These are phyloP conservation scores for Dichomitus squalens DNA, from an alignment of 1,284 basidiomycete genomes.

Conservation along the genomic window DNA sequence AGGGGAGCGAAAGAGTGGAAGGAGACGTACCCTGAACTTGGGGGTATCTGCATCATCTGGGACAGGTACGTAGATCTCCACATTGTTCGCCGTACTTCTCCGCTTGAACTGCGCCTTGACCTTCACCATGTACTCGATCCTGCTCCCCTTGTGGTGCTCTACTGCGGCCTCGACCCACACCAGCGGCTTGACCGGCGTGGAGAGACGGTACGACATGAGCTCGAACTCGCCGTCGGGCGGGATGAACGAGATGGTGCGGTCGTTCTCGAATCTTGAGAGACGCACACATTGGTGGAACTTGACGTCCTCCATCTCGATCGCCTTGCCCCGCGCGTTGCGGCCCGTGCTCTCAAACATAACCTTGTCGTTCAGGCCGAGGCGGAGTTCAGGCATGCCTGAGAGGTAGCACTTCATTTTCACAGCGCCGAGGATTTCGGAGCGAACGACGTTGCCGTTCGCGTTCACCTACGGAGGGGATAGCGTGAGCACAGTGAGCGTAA, in stretches of 20 bases:
- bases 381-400: slow-evolving; percentile 97
- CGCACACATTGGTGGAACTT: slow-evolving; percentile 99
- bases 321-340: slow-evolving; percentile 92
- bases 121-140: slow-evolving; percentile 99
- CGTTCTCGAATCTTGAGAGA: slow-evolving; percentile 98
- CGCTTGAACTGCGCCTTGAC: slow-evolving; percentile 98
- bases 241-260: slow-evolving; percentile 98
- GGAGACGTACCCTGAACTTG: slow-evolving; percentile 82
- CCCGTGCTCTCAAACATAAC: slow-evolving; percentile 99
- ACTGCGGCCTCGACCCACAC: slow-evolving; percentile 98
- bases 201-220: slow-evolving; percentile 95
- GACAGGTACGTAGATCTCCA: slow-evolving; percentile 97
- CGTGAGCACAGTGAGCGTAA: not conserved
- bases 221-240: slow-evolving; percentile 99
- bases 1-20: not conserved
- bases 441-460: slow-evolving; percentile 94
- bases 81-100: slow-evolving; percentile 95
- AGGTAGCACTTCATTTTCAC: slow-evolving; percentile 99
- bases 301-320: slow-evolving; percentile 99
- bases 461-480: slow-evolving; percentile 68
- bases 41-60: slow-evolving; percentile 99
- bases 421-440: slow-evolving; percentile 96
- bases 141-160: slow-evolving; percentile 90
- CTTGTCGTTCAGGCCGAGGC: slow-evolving; percentile 97
- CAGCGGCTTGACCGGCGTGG: slow-evolving; percentile 95